Base-by-base conservation (phyloP, 2,329 filamentous ascomycete species). In the Paracamarosporium sp. region DNA sequence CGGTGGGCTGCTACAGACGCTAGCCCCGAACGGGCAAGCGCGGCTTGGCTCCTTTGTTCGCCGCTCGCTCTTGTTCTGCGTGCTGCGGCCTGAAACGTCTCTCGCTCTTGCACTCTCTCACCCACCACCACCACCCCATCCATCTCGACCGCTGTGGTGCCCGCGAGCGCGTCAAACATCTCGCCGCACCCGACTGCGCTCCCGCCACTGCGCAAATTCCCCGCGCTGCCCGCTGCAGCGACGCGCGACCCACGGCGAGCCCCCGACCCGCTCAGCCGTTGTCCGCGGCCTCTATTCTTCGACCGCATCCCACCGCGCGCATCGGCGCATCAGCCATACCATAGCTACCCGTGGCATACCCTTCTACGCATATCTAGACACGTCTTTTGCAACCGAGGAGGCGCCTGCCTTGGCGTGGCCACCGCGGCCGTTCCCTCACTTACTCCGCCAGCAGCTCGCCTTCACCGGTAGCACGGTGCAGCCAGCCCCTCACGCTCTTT, bases 121-220 rank as follows among this genome's bases (percentile, higher is more conserved):
- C 66, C 60, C 66, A 64, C 66, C 66, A 60, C 65, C 62, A 52
- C 57, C 61, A 61, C 63, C 60, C 67, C 72, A 72, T 70, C 70
- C 56, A 60, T 58, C 65, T 57, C 66, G 66, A 58, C 72, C 68
- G 69, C 69, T 63, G 64, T 66, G 61, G 63, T 66, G 71, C 69
- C 68, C 59, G 61, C 65, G 71, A 72, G 72, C 70, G 73, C 74
- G 70, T 72, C 68, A 64, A 63, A 50, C 56, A 60, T 62, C 65
- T 62, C 65, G 52, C 48, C 56, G 64, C 59, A 50, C 53, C 56
- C 65, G 63, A 56, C 56, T 63, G 68, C 66, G 65, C 70, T 67
- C 65, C 52, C 55, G 57, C 54, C 59, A 59, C 67, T 60, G 68
- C 71, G 62, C 57, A 56, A 52, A 59, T 55, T 55, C 51, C 64